phyloP scores from a whole-genome alignment of 257 asterid genomes.

The Coffea eugenioides region DNA sequence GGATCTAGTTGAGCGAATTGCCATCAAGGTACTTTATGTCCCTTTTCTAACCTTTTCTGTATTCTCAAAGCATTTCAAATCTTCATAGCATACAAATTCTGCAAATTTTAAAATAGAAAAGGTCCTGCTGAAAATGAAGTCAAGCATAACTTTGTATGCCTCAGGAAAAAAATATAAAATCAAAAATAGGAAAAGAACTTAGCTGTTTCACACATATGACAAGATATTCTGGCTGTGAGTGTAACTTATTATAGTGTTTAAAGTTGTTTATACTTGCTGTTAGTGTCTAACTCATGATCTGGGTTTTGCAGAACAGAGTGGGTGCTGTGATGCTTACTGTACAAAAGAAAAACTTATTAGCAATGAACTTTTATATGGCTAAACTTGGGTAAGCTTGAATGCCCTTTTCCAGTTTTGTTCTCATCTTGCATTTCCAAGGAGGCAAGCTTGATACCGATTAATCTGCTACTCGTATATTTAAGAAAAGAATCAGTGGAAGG shows the following conservation, averaged over 20 bases:
- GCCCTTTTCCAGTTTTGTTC: slow-evolving; percentile 6
- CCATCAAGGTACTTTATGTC: slow-evolving; percentile 49
- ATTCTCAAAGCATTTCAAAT: not conserved
- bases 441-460: not conserved
- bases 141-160: not conserved
- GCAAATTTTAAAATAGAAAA: not conserved
- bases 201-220: too few species aligned
- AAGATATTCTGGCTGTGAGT: not conserved
- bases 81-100: not conserved
- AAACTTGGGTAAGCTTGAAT: slow-evolving; percentile 52
- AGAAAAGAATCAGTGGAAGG: not conserved
- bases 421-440: slow-evolving; percentile 1
- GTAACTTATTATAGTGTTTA: not conserved
- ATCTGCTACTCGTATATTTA: not conserved
- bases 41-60: slow-evolving; percentile 3
- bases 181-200: too few species aligned
- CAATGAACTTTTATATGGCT: slow-evolving; percentile 65
- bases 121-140: not conserved
- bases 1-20: slow-evolving; percentile 78
- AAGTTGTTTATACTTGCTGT: too few species aligned
- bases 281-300: slow-evolving; percentile 12
- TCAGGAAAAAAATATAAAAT: too few species aligned
- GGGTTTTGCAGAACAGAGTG: slow-evolving; percentile 60
- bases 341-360: slow-evolving; percentile 63
- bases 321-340: slow-evolving; percentile 87